Percentiles rank a stretch among this genome's conserved stretches.
Evolutionary conservation across 2,329 filamentous ascomycete species (phyloP).

Genomic region (Alternaria burnsii): DNA sequence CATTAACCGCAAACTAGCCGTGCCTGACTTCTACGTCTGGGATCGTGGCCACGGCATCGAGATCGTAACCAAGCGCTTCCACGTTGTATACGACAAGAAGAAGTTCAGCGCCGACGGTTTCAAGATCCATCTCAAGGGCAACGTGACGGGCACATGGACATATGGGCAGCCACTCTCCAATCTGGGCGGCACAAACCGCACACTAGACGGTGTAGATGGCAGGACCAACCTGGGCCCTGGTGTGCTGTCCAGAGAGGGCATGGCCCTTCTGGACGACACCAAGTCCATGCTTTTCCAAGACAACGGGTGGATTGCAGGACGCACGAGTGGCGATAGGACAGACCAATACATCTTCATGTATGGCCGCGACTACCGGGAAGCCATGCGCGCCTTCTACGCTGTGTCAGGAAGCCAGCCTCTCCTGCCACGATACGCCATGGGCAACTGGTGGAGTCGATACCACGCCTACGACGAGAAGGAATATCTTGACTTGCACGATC

Average conservation of each 20-base stretch:
- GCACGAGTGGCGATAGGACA: slow-evolving; percentile 58
- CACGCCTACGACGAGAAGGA: slow-evolving; percentile 65
- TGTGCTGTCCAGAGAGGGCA: slow-evolving; percentile 61
- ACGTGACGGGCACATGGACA: slow-evolving; percentile 59
- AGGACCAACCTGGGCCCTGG: slow-evolving; percentile 60
- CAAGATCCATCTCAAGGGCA: slow-evolving; percentile 55
- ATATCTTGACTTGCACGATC: slow-evolving; percentile 66
- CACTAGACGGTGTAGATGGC: slow-evolving; percentile 64
- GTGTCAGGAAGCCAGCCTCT: slow-evolving; percentile 65
- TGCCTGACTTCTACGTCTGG: slow-evolving; percentile 59
- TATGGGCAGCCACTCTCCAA: slow-evolving; percentile 58
- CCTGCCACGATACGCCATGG: slow-evolving; percentile 66
- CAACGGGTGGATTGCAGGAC: slow-evolving; percentile 61
- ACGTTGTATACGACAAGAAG: slow-evolving; percentile 67
- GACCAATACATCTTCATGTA: slow-evolving; percentile 70
- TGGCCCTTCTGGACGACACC: slow-evolving; percentile 63
- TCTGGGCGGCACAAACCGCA: slow-evolving; percentile 61
- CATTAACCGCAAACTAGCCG: slow-evolving; percentile 61
- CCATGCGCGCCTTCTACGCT: slow-evolving; percentile 63
- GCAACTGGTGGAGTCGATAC: slow-evolving; percentile 73
- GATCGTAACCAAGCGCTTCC: slow-evolving; percentile 65
- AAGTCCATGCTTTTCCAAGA: slow-evolving; percentile 65
- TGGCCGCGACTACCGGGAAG: slow-evolving; percentile 64
- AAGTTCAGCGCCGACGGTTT: slow-evolving; percentile 63
- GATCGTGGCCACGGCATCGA: slow-evolving; percentile 60